These are phyloP conservation scores for Sedum album DNA, from an alignment of 164 flowering plant species.

Conservation along the genomic window DNA sequence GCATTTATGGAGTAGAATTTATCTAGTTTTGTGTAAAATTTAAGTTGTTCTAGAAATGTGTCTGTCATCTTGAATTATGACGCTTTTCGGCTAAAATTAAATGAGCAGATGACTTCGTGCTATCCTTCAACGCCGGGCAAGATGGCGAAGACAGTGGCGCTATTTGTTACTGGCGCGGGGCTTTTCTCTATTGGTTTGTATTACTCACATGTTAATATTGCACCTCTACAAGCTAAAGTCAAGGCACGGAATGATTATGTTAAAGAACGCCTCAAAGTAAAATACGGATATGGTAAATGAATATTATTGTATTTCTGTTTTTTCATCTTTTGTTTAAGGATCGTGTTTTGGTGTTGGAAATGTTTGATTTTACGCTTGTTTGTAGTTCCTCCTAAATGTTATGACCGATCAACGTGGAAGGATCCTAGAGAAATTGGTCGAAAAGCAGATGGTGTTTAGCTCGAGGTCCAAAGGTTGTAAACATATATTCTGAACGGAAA, in stretches of 20 bases:
- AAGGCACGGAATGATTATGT: slow-evolving; percentile 61
- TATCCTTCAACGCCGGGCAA: slow-evolving; percentile 50
- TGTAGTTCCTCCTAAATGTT: slow-evolving; percentile 2
- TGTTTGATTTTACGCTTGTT: neutral
- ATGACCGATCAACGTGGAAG: neutral
- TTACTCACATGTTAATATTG: slow-evolving; percentile 46
- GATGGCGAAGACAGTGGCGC: slow-evolving; percentile 30
- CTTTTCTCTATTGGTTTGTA: slow-evolving; percentile 43
- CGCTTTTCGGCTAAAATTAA: neutral
- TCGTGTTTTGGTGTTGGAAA: neutral
- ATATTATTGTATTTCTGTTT: neutral
- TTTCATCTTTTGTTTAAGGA: neutral
- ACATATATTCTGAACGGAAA: neutral
- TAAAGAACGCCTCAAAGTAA: slow-evolving; percentile 39
- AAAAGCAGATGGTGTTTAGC: neutral
- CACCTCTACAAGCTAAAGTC: slow-evolving; percentile 61
- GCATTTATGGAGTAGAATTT: too few relatives aligned
- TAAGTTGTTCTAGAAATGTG: too few relatives aligned
- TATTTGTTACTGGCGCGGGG: slow-evolving; percentile 36
- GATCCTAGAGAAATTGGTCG: slow-evolving; percentile 2
- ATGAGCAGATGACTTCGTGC: slow-evolving; percentile 33
- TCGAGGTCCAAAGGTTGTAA: neutral
- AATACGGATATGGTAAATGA: slow-evolving; percentile 20
- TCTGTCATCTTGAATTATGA: too few relatives aligned
- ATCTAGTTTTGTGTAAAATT: too few relatives aligned